These are phyloP conservation scores for Scolecobasidium constrictum DNA, from an alignment of 2,329 filamentous ascomycete species.

Conservation along the genomic window DNA sequence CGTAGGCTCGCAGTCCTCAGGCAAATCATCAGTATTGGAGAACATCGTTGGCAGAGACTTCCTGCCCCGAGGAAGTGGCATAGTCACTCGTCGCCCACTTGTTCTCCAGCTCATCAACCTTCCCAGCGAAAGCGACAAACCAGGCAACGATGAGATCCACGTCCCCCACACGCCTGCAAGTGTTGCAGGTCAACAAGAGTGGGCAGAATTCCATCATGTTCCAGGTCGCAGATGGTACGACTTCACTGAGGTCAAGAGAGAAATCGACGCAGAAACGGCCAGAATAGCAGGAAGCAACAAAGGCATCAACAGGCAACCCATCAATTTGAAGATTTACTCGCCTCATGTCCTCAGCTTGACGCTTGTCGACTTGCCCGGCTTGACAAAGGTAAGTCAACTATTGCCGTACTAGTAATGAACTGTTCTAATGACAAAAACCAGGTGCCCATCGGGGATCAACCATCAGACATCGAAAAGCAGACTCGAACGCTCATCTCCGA, in stretches of 20 bases:
- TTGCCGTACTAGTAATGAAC: not conserved
- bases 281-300: conserved; percentile 95
- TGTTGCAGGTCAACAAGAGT: conserved; percentile 57
- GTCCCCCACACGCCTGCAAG: conserved; percentile 69
- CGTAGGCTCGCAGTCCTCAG: conserved; percentile 94
- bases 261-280: conserved; percentile 94
- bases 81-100: conserved; percentile 85
- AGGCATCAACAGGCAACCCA: conserved; percentile 93
- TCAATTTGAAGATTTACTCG: conserved; percentile 98
- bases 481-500: conserved; percentile 92
- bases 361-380: conserved; percentile 84
- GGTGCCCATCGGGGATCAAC: conserved; percentile 96
- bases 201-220: conserved; percentile 95
- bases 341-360: conserved; percentile 94
- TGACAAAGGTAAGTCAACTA: conserved; percentile 64
- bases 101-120: conserved; percentile 99
- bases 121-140: conserved; percentile 60
- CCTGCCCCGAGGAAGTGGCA: conserved; percentile 88
- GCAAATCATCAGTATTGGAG: conserved; percentile 96
- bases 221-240: conserved; percentile 82
- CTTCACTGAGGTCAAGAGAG: conserved; percentile 85
- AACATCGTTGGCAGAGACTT: conserved; percentile 98
- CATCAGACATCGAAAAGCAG: conserved; percentile 96
- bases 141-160: conserved; percentile 52
- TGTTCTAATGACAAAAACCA: conserved; percentile 26